Conservation (phyloP, 164 flowering plant species). For the Vitis riparia region DNA sequence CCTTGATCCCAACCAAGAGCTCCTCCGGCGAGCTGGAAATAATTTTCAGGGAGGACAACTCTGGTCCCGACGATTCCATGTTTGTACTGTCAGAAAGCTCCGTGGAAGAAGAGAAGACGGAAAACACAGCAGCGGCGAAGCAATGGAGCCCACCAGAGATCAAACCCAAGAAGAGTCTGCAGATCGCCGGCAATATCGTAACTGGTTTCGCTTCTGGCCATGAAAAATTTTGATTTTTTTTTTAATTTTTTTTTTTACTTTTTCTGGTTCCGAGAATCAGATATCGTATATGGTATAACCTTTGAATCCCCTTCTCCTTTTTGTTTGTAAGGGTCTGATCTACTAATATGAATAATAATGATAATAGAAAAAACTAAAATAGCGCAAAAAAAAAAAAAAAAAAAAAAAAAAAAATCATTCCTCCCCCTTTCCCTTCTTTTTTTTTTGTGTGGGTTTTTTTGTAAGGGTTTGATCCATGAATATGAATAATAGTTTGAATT, state of each 20-base stretch:
- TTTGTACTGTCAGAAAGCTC: slow-evolving; percentile 19
- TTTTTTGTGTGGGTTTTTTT: neutral
- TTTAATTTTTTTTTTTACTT: neutral
- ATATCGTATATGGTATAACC: slow-evolving; percentile 10
- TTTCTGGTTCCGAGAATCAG: slow-evolving; percentile 3
- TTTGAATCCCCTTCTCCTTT: slow-evolving; percentile 34
- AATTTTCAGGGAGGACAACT: slow-evolving; percentile 11
- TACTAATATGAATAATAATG: slow-evolving; percentile 22
- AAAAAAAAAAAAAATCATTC: no score
- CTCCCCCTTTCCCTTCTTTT: neutral
- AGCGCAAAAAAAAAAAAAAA: no score
- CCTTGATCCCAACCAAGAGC: neutral
- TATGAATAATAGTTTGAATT: no score
- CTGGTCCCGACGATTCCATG: slow-evolving; percentile 12
- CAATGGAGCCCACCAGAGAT: slow-evolving; percentile 55
- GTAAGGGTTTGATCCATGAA: no score
- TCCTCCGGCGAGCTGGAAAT: slow-evolving; percentile 20
- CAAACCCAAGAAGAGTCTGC: slow-evolving; percentile 35
- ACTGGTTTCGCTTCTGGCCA: slow-evolving; percentile 70
- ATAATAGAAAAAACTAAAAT: neutral
- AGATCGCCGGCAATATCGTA: slow-evolving; percentile 41
- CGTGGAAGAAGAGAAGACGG: slow-evolving; percentile 31
- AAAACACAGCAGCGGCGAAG: slow-evolving; percentile 21
- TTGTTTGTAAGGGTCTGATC: slow-evolving; percentile 43
- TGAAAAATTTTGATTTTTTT: slow-evolving; percentile 25